Evolutionary conservation across 306 rosid species (phyloP).

Genomic region (Quercus berberidifolia): DNA sequence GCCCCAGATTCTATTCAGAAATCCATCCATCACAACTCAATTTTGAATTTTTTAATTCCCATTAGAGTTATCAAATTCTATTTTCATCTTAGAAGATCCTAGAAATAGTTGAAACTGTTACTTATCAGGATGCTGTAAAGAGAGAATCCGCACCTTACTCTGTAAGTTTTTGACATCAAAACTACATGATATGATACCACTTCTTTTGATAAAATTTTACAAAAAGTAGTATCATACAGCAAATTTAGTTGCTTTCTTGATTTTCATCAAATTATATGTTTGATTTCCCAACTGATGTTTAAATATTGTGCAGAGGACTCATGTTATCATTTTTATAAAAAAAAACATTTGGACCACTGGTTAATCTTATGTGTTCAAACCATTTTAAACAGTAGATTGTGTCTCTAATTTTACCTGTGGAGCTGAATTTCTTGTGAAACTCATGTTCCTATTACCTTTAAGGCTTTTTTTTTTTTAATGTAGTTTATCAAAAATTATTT

Average conservation of each 20-base stretch:
- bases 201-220: neutral
- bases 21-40: neutral
- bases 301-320: neutral
- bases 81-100: neutral
- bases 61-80: neutral
- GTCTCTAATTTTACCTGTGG: neutral
- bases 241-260: neutral
- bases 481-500: neutral
- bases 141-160: neutral
- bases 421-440: neutral
- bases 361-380: neutral
- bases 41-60: neutral
- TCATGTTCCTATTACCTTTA: slow-evolving; percentile 3
- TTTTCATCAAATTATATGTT: neutral
- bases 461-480: neutral
- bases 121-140: neutral
- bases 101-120: neutral
- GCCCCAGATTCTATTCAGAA: neutral
- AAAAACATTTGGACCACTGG: neutral
- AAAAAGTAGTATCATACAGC: neutral
- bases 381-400: neutral
- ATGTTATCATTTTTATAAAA: neutral
- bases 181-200: neutral
- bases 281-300: neutral
- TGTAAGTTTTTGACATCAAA: neutral